Percentiles rank a stretch among this genome's conserved stretches.
Conservation (phyloP, 768 basidiomycete genomes). For the Pholiota microspora region DNA sequence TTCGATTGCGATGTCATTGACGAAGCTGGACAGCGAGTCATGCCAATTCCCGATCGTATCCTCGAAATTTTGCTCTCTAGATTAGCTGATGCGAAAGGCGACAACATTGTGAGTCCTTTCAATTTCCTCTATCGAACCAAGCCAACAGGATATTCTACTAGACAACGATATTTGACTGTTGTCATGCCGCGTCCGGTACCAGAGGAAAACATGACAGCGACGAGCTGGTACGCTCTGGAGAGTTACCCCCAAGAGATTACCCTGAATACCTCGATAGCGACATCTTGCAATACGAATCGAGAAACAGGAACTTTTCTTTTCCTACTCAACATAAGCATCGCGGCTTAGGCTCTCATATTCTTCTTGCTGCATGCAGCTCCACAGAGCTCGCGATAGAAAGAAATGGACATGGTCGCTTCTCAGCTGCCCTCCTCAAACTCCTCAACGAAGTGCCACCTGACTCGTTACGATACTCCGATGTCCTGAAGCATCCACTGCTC, state of each 20-base stretch:
- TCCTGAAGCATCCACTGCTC: background rate
- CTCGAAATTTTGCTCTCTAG: background rate
- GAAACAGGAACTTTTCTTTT: background rate
- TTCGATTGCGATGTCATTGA: background rate
- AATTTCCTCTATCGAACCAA: background rate
- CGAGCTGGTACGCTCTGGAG: background rate
- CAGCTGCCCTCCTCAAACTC: background rate
- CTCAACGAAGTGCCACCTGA: background rate
- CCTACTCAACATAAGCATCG: background rate
- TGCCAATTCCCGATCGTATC: background rate
- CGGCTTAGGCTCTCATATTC: background rate
- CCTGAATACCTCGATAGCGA: background rate
- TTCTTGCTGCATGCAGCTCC: background rate
- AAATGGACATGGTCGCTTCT: background rate
- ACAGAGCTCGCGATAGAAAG: background rate
- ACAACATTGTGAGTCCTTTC: slow-evolving; percentile 10
- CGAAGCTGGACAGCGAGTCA: background rate
- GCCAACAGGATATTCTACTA: background rate
- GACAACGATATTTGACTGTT: slow-evolving; percentile 4
- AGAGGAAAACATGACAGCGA: background rate
- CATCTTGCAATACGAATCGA: background rate
- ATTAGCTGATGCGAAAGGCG: slow-evolving; percentile 3
- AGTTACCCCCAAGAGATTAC: background rate
- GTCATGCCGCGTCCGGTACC: slow-evolving; percentile 5
- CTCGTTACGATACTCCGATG: background rate